phyloP scores from a whole-genome alignment of 2,329 filamentous ascomycete genomes.

The Graphiopsis chlorocephala region DNA sequence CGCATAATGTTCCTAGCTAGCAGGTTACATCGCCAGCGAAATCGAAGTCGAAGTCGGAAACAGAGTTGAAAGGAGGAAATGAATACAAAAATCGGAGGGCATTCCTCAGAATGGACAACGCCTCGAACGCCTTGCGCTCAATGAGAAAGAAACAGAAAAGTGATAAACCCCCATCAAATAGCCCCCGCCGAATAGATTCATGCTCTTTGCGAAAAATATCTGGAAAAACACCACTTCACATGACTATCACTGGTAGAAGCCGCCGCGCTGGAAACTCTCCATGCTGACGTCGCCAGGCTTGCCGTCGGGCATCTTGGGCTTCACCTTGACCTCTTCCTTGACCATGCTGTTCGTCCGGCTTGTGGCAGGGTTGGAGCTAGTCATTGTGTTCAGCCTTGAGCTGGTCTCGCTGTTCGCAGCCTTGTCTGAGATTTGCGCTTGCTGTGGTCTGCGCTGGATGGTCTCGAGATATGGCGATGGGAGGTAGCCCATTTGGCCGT shows the following conservation, averaged over 20 bases:
- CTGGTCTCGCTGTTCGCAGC: conserved; percentile 43
- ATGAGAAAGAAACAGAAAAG: background rate
- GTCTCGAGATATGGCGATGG: conserved; percentile 85
- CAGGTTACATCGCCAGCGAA: background rate
- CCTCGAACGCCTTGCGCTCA: background rate
- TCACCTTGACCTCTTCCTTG: conserved; percentile 33
- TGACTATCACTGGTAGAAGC: conserved; percentile 58
- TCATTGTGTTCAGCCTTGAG: conserved; percentile 57
- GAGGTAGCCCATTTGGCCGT: conserved; percentile 87
- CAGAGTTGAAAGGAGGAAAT: background rate
- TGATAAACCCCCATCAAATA: background rate
- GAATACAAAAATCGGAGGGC: too few species aligned
- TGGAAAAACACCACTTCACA: background rate
- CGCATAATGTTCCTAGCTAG: background rate
- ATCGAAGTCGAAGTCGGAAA: background rate
- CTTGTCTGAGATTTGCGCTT: conserved; percentile 43
- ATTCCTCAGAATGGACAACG: background rate
- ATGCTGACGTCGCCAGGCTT: conserved; percentile 64
- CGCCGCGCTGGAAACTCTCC: conserved; percentile 69
- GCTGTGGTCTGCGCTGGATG: conserved; percentile 58
- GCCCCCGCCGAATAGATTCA: background rate
- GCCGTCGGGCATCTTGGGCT: conserved; percentile 41
- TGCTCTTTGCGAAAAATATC: background rate
- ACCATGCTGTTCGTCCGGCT: conserved; percentile 46
- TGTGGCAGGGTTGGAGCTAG: conserved; percentile 36